A percentile compares a stretch with the other conserved stretches of the same genome.
phyloP scores from a whole-genome alignment of 2,329 filamentous ascomycete genomes.

The Byssoonygena ceratinophila region DNA sequence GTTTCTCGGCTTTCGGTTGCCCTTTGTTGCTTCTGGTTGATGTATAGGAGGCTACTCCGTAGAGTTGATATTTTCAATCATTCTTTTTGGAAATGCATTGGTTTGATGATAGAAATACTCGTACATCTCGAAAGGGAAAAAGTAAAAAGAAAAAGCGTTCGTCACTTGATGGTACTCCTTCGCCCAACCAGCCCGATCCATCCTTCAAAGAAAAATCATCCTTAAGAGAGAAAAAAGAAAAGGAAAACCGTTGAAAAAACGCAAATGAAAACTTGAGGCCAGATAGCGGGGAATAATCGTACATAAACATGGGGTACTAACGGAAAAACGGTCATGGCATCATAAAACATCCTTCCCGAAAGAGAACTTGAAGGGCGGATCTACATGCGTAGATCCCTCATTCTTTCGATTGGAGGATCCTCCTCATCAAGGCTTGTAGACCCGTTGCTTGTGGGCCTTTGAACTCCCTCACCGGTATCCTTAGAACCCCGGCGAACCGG shows the following conservation, averaged over 20 bases:
- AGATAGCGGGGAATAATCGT: neutral
- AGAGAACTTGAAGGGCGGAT: neutral
- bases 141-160: neutral
- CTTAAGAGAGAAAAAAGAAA: neutral
- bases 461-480: neutral
- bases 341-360: neutral
- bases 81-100: neutral
- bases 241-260: neutral
- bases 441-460: conserved; percentile 5
- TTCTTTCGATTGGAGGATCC: neutral
- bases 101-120: neutral
- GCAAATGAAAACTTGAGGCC: neutral
- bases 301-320: neutral
- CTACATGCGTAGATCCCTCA: neutral
- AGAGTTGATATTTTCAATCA: neutral
- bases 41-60: no score
- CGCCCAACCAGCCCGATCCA: neutral
- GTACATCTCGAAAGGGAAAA: neutral
- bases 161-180: neutral
- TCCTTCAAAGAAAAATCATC: neutral
- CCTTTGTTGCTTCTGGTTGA: neutral
- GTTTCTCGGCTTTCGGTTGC: neutral
- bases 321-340: neutral
- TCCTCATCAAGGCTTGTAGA: conserved; percentile 6
- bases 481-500: neutral